Conservation (phyloP, 73 alveolate species). For the Paramecium tetraurelia region DNA sequence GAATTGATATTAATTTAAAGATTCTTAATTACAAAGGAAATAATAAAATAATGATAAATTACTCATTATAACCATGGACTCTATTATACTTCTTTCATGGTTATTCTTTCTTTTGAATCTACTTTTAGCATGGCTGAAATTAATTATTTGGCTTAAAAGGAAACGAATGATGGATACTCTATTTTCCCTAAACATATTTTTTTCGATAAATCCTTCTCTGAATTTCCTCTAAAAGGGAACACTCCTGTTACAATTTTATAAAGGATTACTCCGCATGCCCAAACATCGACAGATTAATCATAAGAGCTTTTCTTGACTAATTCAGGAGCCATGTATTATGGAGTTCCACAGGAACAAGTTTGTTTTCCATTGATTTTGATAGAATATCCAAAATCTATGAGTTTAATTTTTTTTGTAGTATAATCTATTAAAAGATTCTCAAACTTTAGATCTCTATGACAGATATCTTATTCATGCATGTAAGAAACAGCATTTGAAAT, state of each 20-base stretch:
- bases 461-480: conserved; percentile 68
- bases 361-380: conserved; percentile 49
- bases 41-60: not conserved
- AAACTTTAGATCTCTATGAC: conserved; percentile 83
- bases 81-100: conserved; percentile 48
- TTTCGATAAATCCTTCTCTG: conserved; percentile 55
- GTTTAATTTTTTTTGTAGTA: conserved; percentile 63
- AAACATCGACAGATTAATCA: conserved; percentile 82
- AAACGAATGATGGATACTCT: conserved; percentile 60
- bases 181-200: conserved; percentile 59
- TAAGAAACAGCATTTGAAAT: conserved; percentile 68
- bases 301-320: conserved; percentile 73
- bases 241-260: conserved; percentile 75
- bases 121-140: conserved; percentile 52
- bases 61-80: conserved; percentile 40
- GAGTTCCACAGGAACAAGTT: conserved; percentile 84
- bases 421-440: conserved; percentile 78
- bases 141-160: conserved; percentile 48
- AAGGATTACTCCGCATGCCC: conserved; percentile 83
- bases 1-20: not conserved
- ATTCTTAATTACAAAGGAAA: not conserved
- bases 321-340: conserved; percentile 90
- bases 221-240: conserved; percentile 77
- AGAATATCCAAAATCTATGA: conserved; percentile 86
- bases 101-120: conserved; percentile 55